These are phyloP conservation scores for Prinsepia uniflora DNA, from an alignment of 306 rosid genomes.

Conservation along the genomic window DNA sequence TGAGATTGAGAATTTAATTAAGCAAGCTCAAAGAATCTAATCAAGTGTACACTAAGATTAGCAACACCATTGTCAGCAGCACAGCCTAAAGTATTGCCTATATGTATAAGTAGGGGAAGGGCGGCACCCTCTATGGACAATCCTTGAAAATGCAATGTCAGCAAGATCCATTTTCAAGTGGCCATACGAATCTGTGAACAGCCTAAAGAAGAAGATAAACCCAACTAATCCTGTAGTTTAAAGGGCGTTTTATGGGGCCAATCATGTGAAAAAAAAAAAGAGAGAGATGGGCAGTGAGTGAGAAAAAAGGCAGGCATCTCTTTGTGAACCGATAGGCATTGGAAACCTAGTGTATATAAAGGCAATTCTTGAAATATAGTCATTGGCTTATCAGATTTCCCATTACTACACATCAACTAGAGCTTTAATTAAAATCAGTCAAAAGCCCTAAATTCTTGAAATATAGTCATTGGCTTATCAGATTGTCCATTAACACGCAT, in stretches of 20 bases:
- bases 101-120: not conserved
- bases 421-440: no score
- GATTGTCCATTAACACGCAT: no score
- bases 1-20: not conserved
- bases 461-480: no score
- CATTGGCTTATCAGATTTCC: no score
- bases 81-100: no score
- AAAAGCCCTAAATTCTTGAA: no score
- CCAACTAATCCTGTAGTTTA: not conserved
- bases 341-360: not conserved
- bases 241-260: not conserved
- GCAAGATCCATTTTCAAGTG: not conserved
- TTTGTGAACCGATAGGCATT: not conserved
- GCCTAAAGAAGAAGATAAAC: not conserved
- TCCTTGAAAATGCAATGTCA: conserved; percentile 10
- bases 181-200: not conserved
- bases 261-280: not conserved
- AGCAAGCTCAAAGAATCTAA: not conserved
- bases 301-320: not conserved
- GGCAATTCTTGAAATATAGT: no score
- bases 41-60: not conserved
- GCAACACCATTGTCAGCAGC: not conserved
- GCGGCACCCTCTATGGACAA: not conserved
- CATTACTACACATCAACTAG: no score
- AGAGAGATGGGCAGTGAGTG: not conserved